phyloP scores from a whole-genome alignment of 208 protist genomes.

The Strigomonas culicis region DNA sequence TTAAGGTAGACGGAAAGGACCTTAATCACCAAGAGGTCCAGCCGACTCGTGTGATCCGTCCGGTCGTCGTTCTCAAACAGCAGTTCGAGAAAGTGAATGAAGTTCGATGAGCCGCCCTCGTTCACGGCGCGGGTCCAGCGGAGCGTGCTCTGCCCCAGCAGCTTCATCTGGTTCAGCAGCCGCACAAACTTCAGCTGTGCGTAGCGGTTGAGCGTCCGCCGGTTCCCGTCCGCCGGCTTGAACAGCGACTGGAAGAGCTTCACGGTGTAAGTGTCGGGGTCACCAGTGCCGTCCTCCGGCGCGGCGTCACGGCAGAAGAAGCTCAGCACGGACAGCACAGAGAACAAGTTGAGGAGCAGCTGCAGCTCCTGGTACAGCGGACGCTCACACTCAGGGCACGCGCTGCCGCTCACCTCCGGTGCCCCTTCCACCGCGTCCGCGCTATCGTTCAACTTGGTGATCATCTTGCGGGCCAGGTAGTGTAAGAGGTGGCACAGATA shows the following conservation, averaged over 20 bases:
- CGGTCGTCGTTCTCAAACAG: not conserved
- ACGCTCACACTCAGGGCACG: too few relatives aligned
- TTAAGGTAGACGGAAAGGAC: not conserved
- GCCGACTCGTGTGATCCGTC: not conserved
- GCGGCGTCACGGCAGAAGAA: constrained; percentile 22
- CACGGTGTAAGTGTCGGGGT: constrained; percentile 31
- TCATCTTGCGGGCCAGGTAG: not conserved
- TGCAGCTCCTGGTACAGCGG: constrained; percentile 3
- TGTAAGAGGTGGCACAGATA: not conserved
- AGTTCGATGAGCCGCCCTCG: not conserved
- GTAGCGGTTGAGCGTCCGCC: constrained; percentile 7
- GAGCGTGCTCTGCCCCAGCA: not conserved
- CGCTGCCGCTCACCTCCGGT: too few relatives aligned
- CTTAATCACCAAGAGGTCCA: not conserved
- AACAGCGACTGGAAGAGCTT: constrained; percentile 20
- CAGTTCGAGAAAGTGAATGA: not conserved
- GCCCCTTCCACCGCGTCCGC: too few relatives aligned
- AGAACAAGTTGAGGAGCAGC: constrained; percentile 22
- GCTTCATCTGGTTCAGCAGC: not conserved
- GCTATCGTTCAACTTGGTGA: not conserved
- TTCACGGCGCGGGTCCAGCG: not conserved
- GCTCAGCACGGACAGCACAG: constrained; percentile 20
- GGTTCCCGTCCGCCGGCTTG: constrained; percentile 2
- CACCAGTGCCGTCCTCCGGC: not conserved
- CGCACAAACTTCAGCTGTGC: not conserved